Base-by-base conservation (phyloP, 208 protist species). In the Borovskyia barvae region DNA sequence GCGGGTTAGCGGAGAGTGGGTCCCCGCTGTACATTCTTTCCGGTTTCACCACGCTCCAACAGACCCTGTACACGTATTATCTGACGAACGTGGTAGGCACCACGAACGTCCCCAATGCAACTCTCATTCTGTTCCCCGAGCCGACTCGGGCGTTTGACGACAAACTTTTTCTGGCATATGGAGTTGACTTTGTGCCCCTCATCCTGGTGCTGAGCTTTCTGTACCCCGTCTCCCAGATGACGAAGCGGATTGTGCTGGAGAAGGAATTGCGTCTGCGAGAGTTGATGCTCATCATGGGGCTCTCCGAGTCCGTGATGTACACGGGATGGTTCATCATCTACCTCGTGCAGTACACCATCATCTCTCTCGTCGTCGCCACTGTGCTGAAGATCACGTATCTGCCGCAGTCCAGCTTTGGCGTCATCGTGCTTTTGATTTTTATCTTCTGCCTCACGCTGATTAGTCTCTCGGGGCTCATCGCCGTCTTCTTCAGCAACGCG, bases 241-340 rank as follows among this genome's bases (percentile, higher is more conserved):
- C 81, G 25, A 89, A 84, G 67, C 80, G 80, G 17, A 71, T 94
- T 33, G 88, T 94, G 29, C 39, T 86, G 35, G 85, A 95, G 55
- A 95, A 95, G 68, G 89, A 95, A 63, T 41, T 91, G 52, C 82
- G 82, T 9, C 57, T 95, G n/a, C 76, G 83, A 5, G 81, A 95
- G 64, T 77, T 79, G 26, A 82, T 93, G 77, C 67, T 90, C 28
- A 93, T 95, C 64, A 95, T 95, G 88, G 88, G 88, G 17, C 58
- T 95, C 5, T 66, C 60, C 14, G 62, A 86, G 66, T n/a, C 43
- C 3, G 66, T 79, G 20, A 77, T 90, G 67, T 90, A 89, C 56
- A 39, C 76, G 9, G 48, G 55, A 5, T 91, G 77, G 77, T 77
- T 85, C 32, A 5, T 92, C 17, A 58, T 90, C 33, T 83, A 82